A percentile compares a stretch with the other conserved stretches of the same genome.
Evolutionary conservation across 306 rosid genomes (phyloP).

Genomic region (Medicago lupulina): DNA sequence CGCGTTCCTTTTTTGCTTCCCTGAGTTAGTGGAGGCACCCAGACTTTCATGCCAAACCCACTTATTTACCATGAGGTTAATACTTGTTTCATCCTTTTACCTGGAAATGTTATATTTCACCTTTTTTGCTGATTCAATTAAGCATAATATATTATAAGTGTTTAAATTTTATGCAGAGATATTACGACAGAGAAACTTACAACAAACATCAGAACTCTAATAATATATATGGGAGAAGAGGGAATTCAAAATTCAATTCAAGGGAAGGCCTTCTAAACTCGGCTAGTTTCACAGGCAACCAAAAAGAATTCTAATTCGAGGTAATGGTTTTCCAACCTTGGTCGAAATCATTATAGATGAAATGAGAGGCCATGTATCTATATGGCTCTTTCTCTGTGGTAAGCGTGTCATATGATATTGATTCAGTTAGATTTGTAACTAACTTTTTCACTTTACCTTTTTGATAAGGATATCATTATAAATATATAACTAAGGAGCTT

Average conservation of each 20-base stretch:
- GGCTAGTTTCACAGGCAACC: not conserved
- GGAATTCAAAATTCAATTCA: not conserved
- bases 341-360: slow-evolving; percentile 14
- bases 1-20: slow-evolving; percentile 53
- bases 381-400: slow-evolving; percentile 48
- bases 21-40: slow-evolving; percentile 56
- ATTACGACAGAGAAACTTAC: not conserved
- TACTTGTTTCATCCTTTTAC: slow-evolving; percentile 6
- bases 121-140: not conserved
- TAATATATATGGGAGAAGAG: slow-evolving; percentile 40
- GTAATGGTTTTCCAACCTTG: slow-evolving; percentile 50
- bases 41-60: slow-evolving; percentile 63
- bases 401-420: slow-evolving; percentile 51
- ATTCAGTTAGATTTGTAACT: slow-evolving; percentile 1
- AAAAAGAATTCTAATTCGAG: slow-evolving; percentile 28
- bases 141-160: not conserved
- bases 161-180: slow-evolving; percentile 50
- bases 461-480: no score
- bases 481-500: no score
- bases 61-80: slow-evolving; percentile 40
- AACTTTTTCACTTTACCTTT: no score
- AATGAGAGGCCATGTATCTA: slow-evolving; percentile 22
- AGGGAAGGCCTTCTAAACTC: not conserved
- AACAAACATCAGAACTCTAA: slow-evolving; percentile 37
- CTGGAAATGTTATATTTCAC: not conserved